A percentile compares a stretch with the other conserved stretches of the same genome.
These are phyloP conservation scores for Taxillus chinensis DNA, from an alignment of 164 flowering plant species.

Conservation along the genomic window DNA sequence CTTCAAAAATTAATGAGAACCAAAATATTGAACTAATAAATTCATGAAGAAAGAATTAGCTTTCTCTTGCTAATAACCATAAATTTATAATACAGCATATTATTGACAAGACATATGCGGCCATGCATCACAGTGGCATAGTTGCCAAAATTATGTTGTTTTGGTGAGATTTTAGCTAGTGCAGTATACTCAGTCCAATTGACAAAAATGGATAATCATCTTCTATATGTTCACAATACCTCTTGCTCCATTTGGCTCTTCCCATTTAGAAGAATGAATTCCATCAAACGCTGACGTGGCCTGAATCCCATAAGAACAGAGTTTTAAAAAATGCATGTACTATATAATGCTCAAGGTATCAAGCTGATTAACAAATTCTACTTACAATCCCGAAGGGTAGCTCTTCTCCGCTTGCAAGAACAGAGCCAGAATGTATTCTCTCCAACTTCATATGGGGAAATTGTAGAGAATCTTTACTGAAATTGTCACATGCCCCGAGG, in stretches of 20 bases:
- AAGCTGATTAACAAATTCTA: conserved; percentile 7
- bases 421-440: conserved; percentile 76
- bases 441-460: conserved; percentile 56
- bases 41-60: too few relatives aligned
- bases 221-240: conserved; percentile 30
- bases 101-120: too few relatives aligned
- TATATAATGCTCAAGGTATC: too few relatives aligned
- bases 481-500: conserved; percentile 22
- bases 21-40: too few relatives aligned
- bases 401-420: conserved; percentile 91
- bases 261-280: conserved; percentile 68
- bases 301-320: conserved; percentile 25
- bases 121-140: too few relatives aligned
- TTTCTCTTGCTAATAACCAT: too few relatives aligned
- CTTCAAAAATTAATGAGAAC: too few relatives aligned
- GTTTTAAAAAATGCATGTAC: not conserved
- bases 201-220: too few relatives aligned
- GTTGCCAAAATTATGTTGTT: too few relatives aligned
- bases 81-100: too few relatives aligned
- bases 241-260: conserved; percentile 93
- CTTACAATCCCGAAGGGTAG: conserved; percentile 92
- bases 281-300: conserved; percentile 94
- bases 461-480: conserved; percentile 34
- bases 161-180: too few relatives aligned
- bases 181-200: too few relatives aligned